Base-by-base conservation (phyloP, 2,329 filamentous ascomycete genomes). In the Fusarium euwallaceae region DNA sequence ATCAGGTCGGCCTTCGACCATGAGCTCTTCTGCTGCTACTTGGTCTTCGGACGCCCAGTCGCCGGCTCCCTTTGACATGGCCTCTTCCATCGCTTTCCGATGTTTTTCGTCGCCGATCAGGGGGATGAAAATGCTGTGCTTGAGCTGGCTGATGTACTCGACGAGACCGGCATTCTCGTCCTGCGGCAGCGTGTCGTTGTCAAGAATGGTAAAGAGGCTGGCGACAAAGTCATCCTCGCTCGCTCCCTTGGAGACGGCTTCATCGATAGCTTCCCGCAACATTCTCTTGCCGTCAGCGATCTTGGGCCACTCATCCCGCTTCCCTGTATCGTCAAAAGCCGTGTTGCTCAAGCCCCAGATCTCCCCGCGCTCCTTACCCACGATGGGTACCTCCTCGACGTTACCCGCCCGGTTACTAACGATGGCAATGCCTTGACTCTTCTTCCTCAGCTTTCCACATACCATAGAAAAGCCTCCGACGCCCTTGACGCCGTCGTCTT, bases 391-490 rank as follows among this genome's bases (percentile, higher is more conserved):
- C 32, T 89, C 85, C 5, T 86, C 84, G 3, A 86, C 81, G 45
- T 86, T 81, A 45, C 86, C 88, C 43, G 86, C 87, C 34, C 91
- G 87, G 78, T 93, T 93, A 58, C 89, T 92, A 60, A 93, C 85
- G 62, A 93, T 88, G 9, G 89, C 90, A 12, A 92, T 82, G 0
- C 87, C 87, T 69, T 89, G 84, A 24, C 87, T 78, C 10, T 84
- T 85, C 56, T 81, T 82, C 59, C 83, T 81, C 75, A 93, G 83
- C 77, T 90, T 91, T 10, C 89, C 90, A 71, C 90, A 92, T n/a
- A 92, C 85, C 78, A 93, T 87, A 27, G 89, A 92, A 79, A 93
- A 93, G 0, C 91, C 91, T 8, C 91, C 91, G 17, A 92, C 89
- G 60, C 89, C 90, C 76, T 88, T 88, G 24, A 91, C 87, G 11